Evolutionary conservation across 768 basidiomycete species (phyloP), one percentile per base, ranked within the genome.

Genomic region (Mycena vulgaris): DNA sequence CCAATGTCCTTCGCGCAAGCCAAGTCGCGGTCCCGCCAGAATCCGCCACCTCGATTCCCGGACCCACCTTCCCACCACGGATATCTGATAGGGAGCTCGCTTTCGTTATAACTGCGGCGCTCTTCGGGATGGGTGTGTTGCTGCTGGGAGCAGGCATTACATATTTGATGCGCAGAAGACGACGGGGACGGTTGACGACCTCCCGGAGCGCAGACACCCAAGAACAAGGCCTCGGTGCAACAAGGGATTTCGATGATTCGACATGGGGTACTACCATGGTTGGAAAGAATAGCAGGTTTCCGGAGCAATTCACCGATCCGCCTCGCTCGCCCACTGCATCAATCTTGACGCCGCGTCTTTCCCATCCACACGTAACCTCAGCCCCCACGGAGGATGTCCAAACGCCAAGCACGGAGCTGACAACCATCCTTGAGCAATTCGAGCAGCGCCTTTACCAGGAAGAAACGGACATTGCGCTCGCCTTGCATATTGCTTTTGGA

Each of bases 401-500:
- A 60, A 63, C 68, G 28, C 60, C 40, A 33, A 63, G 51, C 56
- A 47, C 52, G 9, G 72, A 67, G 40, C 56, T 73, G 53, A 63
- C 66, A 27, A 10, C 30, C 33, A 66, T 68, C 57, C 61, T 72
- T 13, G 70, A 70, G 56, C 51, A 63, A 48, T 79, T 78, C 58
- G 75, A 75, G 52, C 60, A 71, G 30, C 76, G 73, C 11, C 73
- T 79, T 17, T 74, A 73, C 23, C 65, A 66, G 17, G 80, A 81
- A 70, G 80, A 80, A 73, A 67, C 67, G 31, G 77, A 79, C 53
- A 78, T 80, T 47, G 72, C 75, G 13, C 67, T 75, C 60, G 77
- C 80, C 17, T 64, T 78, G 39, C 68, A 73, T 40, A 66, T 69
- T 33, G 72, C 72, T 9, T 62, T 70, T 64, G 66, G 68, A 51